These are phyloP conservation scores for Cladosporium velox DNA, from an alignment of 2,329 filamentous ascomycete genomes.

Conservation along the genomic window DNA sequence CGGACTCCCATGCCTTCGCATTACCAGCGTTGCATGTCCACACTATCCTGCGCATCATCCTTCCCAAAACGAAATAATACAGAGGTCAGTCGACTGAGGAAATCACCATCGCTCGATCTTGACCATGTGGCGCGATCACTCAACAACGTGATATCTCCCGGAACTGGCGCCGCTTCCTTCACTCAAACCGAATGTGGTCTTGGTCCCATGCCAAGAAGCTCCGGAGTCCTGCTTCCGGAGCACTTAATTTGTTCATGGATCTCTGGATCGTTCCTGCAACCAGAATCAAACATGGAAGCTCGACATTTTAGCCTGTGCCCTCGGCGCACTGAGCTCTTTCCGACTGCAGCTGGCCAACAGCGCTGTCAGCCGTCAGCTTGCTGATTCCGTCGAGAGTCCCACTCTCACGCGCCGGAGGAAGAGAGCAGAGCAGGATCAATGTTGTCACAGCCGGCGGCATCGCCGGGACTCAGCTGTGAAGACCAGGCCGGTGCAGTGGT, in stretches of 20 bases:
- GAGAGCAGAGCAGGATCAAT: conserved; percentile 3
- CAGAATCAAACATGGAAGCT: background rate
- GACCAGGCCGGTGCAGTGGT: background rate
- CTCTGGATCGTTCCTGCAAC: background rate
- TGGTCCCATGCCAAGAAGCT: background rate
- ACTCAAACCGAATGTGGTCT: background rate
- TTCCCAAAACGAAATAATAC: background rate
- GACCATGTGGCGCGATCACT: background rate
- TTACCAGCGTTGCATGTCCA: background rate
- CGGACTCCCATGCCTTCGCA: background rate
- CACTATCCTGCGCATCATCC: background rate
- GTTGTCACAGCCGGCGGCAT: background rate
- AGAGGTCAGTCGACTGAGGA: too few relatives aligned
- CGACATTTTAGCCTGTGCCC: background rate
- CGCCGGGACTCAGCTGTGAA: background rate
- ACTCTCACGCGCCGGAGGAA: background rate
- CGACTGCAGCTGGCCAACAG: background rate
- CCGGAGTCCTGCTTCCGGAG: background rate
- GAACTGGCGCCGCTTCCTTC: background rate
- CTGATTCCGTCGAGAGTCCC: background rate
- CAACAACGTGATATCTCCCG: background rate
- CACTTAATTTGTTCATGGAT: background rate
- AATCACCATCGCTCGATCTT: background rate
- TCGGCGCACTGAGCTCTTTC: background rate
- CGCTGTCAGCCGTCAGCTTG: background rate